phyloP scores from a whole-genome alignment of 78 protist species.

The Capsaspora owczarzaki region DNA sequence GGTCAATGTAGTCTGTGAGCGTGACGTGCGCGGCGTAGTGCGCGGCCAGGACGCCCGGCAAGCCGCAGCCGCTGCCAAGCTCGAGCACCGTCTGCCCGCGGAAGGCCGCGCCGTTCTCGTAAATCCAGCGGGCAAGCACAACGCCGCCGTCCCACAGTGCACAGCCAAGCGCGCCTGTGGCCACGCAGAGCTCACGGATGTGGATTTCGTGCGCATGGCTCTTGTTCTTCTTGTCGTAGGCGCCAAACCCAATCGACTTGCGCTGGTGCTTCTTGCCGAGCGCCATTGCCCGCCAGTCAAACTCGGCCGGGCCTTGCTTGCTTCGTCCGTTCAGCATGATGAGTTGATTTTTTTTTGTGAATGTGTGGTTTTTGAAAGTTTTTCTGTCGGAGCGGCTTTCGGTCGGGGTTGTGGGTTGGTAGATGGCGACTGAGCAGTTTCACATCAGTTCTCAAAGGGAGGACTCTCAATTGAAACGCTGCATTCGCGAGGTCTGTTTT shows the following conservation, averaged over 20 bases:
- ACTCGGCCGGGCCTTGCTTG: constrained; percentile 47
- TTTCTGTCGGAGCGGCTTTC: no score
- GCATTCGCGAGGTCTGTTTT: no score
- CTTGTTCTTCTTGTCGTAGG: constrained; percentile 49
- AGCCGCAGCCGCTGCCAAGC: constrained; percentile 67
- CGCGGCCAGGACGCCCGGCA: constrained; percentile 66
- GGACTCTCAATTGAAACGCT: no score
- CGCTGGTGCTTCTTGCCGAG: constrained; percentile 60
- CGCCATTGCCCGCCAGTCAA: constrained; percentile 73
- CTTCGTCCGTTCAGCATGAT: constrained; percentile 60
- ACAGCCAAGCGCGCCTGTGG: constrained; percentile 74
- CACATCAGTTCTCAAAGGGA: no score
- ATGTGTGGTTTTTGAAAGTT: no score
- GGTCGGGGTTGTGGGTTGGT: no score
- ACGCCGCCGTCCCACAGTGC: constrained; percentile 83
- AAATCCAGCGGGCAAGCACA: constrained; percentile 55
- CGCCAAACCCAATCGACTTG: constrained; percentile 73
- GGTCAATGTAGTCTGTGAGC: constrained; percentile 59
- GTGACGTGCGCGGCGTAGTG: constrained; percentile 32
- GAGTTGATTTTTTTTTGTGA: no score
- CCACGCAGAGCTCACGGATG: constrained; percentile 66
- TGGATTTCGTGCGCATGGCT: not conserved
- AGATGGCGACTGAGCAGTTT: no score
- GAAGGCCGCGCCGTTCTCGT: constrained; percentile 45
- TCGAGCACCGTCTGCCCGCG: constrained; percentile 39